A percentile compares a stretch with the other conserved stretches of the same genome.
Evolutionary conservation across 2,329 filamentous ascomycete species (phyloP).

Genomic region (Neocucurbitaria cava): DNA sequence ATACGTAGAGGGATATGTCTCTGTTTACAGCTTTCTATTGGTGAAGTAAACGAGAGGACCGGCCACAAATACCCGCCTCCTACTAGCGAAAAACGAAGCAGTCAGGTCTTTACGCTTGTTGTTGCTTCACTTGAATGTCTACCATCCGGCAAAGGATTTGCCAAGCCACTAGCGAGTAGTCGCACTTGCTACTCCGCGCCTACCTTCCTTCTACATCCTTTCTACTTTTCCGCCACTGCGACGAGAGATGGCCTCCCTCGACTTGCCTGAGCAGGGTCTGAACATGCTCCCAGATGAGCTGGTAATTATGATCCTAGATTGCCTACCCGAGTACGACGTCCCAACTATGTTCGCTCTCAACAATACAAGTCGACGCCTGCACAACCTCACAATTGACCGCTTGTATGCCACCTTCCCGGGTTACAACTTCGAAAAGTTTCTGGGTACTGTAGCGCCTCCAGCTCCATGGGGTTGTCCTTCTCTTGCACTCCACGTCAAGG

Average conservation of each 20-base stretch:
- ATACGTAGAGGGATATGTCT: too few relatives aligned
- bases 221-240: too few relatives aligned
- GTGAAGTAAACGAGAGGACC: too few relatives aligned
- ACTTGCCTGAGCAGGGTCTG: background rate
- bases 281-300: constrained; percentile 12
- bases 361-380: constrained; percentile 6
- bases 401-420: constrained; percentile 9
- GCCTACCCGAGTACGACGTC: constrained; percentile 1
- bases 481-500: constrained; percentile 1
- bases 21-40: too few relatives aligned
- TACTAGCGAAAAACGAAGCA: too few relatives aligned
- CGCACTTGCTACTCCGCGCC: too few relatives aligned
- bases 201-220: too few relatives aligned
- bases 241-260: background rate
- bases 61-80: too few relatives aligned
- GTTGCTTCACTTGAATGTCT: too few relatives aligned
- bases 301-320: constrained; percentile 6
- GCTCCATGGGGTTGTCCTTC: background rate
- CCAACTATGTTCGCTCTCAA: constrained; percentile 4
- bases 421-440: constrained; percentile 5
- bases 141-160: too few relatives aligned
- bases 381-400: constrained; percentile 4
- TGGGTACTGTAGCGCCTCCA: constrained; percentile 8
- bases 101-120: too few relatives aligned
- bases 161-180: too few relatives aligned